Percentiles rank a stretch among this genome's conserved stretches.
These are phyloP conservation scores for Bassia scoparia DNA, from an alignment of 148 eudicot species.

Conservation along the genomic window DNA sequence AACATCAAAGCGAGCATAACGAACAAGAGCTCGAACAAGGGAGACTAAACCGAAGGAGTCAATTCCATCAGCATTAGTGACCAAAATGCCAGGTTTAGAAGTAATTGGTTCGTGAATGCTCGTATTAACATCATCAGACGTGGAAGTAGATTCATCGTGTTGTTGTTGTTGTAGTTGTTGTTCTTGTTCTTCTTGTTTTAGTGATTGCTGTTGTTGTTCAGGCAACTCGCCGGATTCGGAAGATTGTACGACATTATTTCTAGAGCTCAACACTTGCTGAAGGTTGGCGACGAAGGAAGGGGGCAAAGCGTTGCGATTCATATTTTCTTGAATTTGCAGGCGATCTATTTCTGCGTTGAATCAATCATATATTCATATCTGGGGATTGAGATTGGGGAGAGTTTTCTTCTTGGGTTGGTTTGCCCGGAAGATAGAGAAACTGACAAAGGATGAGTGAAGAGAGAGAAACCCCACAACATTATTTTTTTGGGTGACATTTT, in stretches of 20 bases:
- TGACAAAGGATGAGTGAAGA: no score
- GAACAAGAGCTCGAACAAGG: slow-evolving; percentile 62
- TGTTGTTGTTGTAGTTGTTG: neutral
- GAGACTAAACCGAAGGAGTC: slow-evolving; percentile 62
- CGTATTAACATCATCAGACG: neutral
- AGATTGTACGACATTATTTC: slow-evolving; percentile 23
- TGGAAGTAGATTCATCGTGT: neutral
- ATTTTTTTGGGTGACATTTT: no score
- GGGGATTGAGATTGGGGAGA: no score
- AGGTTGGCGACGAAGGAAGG: slow-evolving; percentile 65
- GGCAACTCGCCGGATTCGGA: slow-evolving; percentile 27
- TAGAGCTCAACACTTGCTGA: slow-evolving; percentile 42
- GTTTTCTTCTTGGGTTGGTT: no score
- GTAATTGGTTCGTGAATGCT: slow-evolving; percentile 18
- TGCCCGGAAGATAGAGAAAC: no score
- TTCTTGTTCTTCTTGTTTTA: neutral
- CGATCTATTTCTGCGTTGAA: no score
- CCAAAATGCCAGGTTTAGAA: slow-evolving; percentile 53
- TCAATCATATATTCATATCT: no score
- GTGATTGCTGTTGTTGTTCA: neutral
- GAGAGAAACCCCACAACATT: no score
- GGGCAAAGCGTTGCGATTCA: slow-evolving; percentile 44
- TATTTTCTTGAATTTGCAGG: neutral
- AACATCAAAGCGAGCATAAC: slow-evolving; percentile 51
- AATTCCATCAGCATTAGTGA: slow-evolving; percentile 81